phyloP scores from a whole-genome alignment of 768 basidiomycete species.

The Tephrocybe sp. region DNA sequence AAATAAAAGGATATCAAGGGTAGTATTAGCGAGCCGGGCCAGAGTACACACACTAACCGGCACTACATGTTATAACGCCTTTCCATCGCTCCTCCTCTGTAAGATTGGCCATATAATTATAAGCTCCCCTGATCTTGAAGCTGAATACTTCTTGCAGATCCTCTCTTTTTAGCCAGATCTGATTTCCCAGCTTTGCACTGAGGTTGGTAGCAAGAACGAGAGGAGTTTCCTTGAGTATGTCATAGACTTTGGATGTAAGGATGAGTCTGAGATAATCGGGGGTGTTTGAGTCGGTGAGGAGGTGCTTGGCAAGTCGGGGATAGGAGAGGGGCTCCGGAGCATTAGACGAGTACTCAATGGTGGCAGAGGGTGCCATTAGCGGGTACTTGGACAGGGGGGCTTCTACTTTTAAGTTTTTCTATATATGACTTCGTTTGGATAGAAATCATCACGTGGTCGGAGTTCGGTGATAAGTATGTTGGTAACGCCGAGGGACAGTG shows the following conservation, averaged over 20 bases:
- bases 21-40: slow-evolving; percentile 11
- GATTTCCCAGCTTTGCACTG: slow-evolving; percentile 84
- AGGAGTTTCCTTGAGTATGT: slow-evolving; percentile 87
- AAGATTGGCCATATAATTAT: slow-evolving; percentile 96
- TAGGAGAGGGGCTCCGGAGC: slow-evolving; percentile 68
- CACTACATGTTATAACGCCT: slow-evolving; percentile 97
- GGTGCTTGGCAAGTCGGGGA: slow-evolving; percentile 66
- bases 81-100: slow-evolving; percentile 91
- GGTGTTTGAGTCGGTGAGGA: slow-evolving; percentile 61
- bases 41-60: slow-evolving; percentile 77
- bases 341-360: slow-evolving; percentile 66
- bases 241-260: slow-evolving; percentile 88
- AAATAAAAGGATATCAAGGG: slow-evolving; percentile 8
- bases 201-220: slow-evolving; percentile 85
- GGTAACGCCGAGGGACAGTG: slow-evolving; percentile 14
- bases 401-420: too few species aligned
- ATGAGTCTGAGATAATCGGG: slow-evolving; percentile 91
- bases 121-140: slow-evolving; percentile 98
- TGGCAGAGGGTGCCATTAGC: slow-evolving; percentile 46
- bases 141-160: slow-evolving; percentile 97
- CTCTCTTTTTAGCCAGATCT: slow-evolving; percentile 96
- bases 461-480: slow-evolving; percentile 8
- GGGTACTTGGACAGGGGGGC: slow-evolving; percentile 3
- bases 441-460: slow-evolving; percentile 16
- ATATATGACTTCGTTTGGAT: too few species aligned